phyloP scores from a whole-genome alignment of 2,329 filamentous ascomycete species.

The Penicillium psychrosexuale region DNA sequence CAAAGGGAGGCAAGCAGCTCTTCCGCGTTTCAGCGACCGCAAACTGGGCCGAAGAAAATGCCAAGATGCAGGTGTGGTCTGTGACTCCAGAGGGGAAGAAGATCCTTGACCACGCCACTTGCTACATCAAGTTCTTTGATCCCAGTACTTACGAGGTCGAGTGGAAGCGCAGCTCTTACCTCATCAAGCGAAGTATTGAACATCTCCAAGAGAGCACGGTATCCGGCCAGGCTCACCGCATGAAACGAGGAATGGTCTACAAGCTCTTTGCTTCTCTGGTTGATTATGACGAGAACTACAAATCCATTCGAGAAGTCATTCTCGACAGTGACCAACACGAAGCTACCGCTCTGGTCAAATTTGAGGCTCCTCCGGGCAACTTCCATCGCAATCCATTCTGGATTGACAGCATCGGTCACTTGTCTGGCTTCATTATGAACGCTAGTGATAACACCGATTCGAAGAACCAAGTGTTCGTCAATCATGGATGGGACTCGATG shows the following conservation, averaged over 20 bases:
- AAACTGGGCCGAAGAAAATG: slow-evolving; percentile 34
- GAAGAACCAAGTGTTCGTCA: slow-evolving; percentile 59
- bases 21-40: slow-evolving; percentile 38
- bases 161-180: slow-evolving; percentile 62
- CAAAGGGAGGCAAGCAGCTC: slow-evolving; percentile 38
- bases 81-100: slow-evolving; percentile 39
- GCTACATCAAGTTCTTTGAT: slow-evolving; percentile 35
- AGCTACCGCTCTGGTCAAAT: slow-evolving; percentile 54
- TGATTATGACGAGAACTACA: slow-evolving; percentile 56
- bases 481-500: slow-evolving; percentile 61
- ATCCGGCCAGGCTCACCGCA: slow-evolving; percentile 66
- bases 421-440: slow-evolving; percentile 61
- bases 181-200: slow-evolving; percentile 63
- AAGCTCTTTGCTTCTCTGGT: slow-evolving; percentile 64
- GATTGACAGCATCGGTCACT: slow-evolving; percentile 57
- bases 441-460: slow-evolving; percentile 58
- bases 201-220: slow-evolving; percentile 59
- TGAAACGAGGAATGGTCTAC: slow-evolving; percentile 73
- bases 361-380: slow-evolving; percentile 55
- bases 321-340: slow-evolving; percentile 56
- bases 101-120: slow-evolving; percentile 37
- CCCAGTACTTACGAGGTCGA: slow-evolving; percentile 24
- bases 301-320: slow-evolving; percentile 58
- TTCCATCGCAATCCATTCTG: slow-evolving; percentile 60
- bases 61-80: slow-evolving; percentile 35